phyloP scores from a whole-genome alignment of 1,284 basidiomycete genomes.

The Moesziomyces globuligerus region DNA sequence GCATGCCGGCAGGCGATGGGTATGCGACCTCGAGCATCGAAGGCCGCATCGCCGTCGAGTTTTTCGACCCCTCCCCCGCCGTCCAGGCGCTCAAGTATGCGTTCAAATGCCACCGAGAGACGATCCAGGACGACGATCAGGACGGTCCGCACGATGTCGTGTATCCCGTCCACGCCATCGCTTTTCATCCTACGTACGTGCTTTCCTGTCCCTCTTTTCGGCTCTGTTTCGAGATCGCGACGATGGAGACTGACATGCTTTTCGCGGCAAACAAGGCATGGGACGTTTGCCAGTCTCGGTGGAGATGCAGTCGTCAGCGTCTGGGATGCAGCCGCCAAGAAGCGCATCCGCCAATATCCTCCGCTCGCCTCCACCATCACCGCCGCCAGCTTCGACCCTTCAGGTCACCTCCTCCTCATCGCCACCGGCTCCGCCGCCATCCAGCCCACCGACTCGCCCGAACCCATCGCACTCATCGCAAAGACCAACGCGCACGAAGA shows the following conservation, averaged over 20 bases:
- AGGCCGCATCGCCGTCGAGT: constrained; percentile 95
- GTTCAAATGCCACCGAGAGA: constrained; percentile 95
- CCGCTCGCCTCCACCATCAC: constrained; percentile 46
- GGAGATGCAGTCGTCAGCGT: constrained; percentile 90
- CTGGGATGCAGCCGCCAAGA: constrained; percentile 97
- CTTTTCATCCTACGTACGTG: constrained; percentile 79
- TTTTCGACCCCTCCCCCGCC: constrained; percentile 83
- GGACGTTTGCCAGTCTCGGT: constrained; percentile 93
- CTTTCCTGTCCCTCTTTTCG: not conserved
- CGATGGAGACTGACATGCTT: not conserved
- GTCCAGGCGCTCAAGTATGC: constrained; percentile 90
- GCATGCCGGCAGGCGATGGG: constrained; percentile 91
- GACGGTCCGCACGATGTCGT: constrained; percentile 86
- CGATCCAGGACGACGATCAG: constrained; percentile 69
- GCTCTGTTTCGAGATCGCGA: not conserved
- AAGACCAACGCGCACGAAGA: constrained; percentile 50
- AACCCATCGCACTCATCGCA: constrained; percentile 35
- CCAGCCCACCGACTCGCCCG: constrained; percentile 21
- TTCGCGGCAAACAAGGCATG: constrained; percentile 71
- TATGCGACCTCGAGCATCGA: constrained; percentile 94
- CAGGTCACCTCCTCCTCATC: constrained; percentile 50
- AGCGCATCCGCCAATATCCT: constrained; percentile 86
- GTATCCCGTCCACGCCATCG: constrained; percentile 95
- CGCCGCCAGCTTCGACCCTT: constrained; percentile 49
- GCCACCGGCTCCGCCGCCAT: constrained; percentile 57